Conservation (phyloP, 2,329 filamentous ascomycete species). For the Epichloe gansuensis region DNA sequence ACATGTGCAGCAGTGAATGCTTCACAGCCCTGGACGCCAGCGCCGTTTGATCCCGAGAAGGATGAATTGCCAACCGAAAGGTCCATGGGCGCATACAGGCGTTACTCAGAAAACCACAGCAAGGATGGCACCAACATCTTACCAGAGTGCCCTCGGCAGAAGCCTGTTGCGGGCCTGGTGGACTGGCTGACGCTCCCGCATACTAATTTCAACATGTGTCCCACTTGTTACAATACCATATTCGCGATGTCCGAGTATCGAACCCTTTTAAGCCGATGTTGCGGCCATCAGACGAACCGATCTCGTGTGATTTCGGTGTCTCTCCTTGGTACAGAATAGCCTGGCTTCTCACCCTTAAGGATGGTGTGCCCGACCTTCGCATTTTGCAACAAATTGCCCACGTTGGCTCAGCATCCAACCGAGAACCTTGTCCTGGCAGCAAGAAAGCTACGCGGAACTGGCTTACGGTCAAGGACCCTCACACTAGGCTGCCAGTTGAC, state of each 20-base stretch:
- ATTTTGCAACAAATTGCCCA: slow-evolving; percentile 59
- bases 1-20: slow-evolving; percentile 7
- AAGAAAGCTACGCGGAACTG: slow-evolving; percentile 49
- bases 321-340: slow-evolving; percentile 73
- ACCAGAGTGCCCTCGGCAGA: slow-evolving; percentile 57
- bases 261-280: slow-evolving; percentile 44
- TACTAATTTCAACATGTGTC: slow-evolving; percentile 69
- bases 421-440: slow-evolving; percentile 45
- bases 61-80: slow-evolving; percentile 24
- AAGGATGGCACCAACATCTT: slow-evolving; percentile 26
- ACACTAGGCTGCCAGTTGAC: slow-evolving; percentile 48
- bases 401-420: slow-evolving; percentile 36
- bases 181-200: slow-evolving; percentile 74
- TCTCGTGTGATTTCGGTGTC: slow-evolving; percentile 68
- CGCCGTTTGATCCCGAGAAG: slow-evolving; percentile 30
- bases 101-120: slow-evolving; percentile 35
- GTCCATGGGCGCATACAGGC: slow-evolving; percentile 34
- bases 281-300: slow-evolving; percentile 42
- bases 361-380: slow-evolving; percentile 51
- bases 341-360: slow-evolving; percentile 67
- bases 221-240: slow-evolving; percentile 60
- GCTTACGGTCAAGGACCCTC: slow-evolving; percentile 63
- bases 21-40: slow-evolving; percentile 32
- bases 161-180: slow-evolving; percentile 48
- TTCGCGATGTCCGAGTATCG: slow-evolving; percentile 59